phyloP scores from a whole-genome alignment of 345 rosid genomes.

The Trapa incisa region DNA sequence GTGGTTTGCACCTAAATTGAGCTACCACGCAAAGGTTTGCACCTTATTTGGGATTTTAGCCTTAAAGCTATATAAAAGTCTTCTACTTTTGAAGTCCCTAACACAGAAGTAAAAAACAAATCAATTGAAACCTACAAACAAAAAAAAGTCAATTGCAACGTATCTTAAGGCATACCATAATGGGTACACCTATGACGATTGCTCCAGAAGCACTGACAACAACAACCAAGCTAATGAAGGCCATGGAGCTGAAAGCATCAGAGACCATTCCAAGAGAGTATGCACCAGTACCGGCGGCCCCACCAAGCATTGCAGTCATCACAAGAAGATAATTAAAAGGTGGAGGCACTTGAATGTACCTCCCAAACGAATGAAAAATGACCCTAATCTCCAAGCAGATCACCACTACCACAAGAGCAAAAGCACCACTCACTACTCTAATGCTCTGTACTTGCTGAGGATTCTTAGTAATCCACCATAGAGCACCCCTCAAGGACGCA shows the following conservation, averaged over 20 bases:
- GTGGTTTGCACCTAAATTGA: too few species aligned
- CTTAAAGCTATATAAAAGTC: neutral
- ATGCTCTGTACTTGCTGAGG: conserved; percentile 60
- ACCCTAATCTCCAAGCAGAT: conserved; percentile 90
- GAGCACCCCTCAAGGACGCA: conserved; percentile 85
- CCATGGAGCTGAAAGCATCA: conserved; percentile 58
- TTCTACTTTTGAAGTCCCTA: neutral
- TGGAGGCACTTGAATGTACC: conserved; percentile 89
- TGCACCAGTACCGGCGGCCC: conserved; percentile 80
- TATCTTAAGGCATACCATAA: conserved; percentile 43
- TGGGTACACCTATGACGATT: conserved; percentile 82
- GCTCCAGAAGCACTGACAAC: conserved; percentile 89
- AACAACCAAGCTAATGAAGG: conserved; percentile 71
- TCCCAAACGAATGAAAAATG: conserved; percentile 88
- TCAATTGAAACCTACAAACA: neutral
- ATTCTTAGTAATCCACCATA: conserved; percentile 88
- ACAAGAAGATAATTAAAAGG: conserved; percentile 83
- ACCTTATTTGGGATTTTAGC: too few species aligned
- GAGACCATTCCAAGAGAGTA: conserved; percentile 83
- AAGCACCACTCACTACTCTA: conserved; percentile 73
- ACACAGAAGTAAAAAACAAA: neutral
- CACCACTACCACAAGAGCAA: conserved; percentile 75
- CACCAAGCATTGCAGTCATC: conserved; percentile 83
- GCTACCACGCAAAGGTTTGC: too few species aligned
- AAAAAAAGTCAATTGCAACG: neutral